Evolutionary conservation across 2,329 filamentous ascomycete genomes (phyloP), one percentile per base, ranked within the genome.

Genomic region (Rhinocladiella mackenziei): DNA sequence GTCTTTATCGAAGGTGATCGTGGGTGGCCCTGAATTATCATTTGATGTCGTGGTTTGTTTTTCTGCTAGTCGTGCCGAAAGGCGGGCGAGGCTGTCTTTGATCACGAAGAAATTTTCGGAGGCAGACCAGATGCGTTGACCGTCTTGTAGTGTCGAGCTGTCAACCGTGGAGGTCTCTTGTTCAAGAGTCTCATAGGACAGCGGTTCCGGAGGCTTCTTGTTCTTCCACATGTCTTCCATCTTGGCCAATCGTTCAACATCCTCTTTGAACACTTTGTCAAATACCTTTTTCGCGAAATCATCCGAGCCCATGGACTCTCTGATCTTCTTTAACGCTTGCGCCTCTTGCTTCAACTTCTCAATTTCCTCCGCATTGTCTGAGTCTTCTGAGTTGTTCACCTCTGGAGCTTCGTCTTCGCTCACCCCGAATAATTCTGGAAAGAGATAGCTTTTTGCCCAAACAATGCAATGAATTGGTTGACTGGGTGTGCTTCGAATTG

Each of bases 381-480:
- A 75, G 61, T 94, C 84, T 55, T 84, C 78, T 1, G 85, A 83
- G 55, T 86, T 79, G 60, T 96, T 89, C 50, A 97, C 78, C 28
- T 83, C 79, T 1, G 81, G 76, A 1, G 84, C 77, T 52, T 91
- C 84, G 49, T 96, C 88, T 65, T 97, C 91, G 57, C 88, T 94
- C 2, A 81, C 80, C 13, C 92, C 92, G 57, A 96, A 98, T 5
- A 98, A 81, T 65, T 98, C 92, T 74, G 88, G 92, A 49, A 98
- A 78, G 6, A 98, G 75, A 64, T 97, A 98, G 63, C 89, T 95
- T 69, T 97, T 98, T 14, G 80, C 91, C 92, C 92, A 98, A 2
- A 98, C 91, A 50, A 98, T 98, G 69, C 92, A 97, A 67, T 98
- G 92, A 31, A 98, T 97, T 1, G 91, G 87, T 59, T 97, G 91